Evolutionary conservation across 208 protist species (phyloP), one percentile per base, ranked within the genome.

Genomic region (Acanthamoeba sp.): DNA sequence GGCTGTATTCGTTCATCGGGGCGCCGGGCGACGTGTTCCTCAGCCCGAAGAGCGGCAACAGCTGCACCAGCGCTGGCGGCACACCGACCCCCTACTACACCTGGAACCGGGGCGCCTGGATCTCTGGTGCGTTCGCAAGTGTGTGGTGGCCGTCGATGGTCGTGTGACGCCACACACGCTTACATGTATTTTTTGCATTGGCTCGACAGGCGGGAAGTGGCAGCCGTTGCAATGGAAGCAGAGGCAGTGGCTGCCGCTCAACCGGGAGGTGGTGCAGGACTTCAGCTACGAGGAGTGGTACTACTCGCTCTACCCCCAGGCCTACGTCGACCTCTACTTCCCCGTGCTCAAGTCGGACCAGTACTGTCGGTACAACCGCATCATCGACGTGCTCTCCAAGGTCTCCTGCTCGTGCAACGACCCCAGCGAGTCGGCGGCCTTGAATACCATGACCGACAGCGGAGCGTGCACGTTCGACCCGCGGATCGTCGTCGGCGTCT

Each of bases 351-450:
- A 85, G 76, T 85, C 76, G 9, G 76, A 85, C 48, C 76, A 85
- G 76, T 50, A 85, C 76, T 85, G 76, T 45, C 76, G 76, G 27
- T 85, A 85, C 76, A 85, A 85, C 29, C 76, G 76, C 76, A 85
- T 85, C 76, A 85, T 85, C 42, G 76, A 85, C 48, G 45, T 85
- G 10, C 76, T 85, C 27, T 50, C 76, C 76, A 85, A 85, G 76
- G n/a, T 85, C 24, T 57, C 76, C 22, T 85, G 76, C 48, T 85
- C 71, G 71, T 80, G 71, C 38, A 45, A 69, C 9, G 59, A n/a
- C 59, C 0, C 0, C 59, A 32, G 7, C 1, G n/a, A 29, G 59
- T 10, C n/a, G 1, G 52, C 18, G 59, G n/a, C 22, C 2, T 10
- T 14, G 45, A 20, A 1, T 6, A 62, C 55, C 55, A 59, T 59